These are phyloP conservation scores for Volvox carteri DNA, from an alignment of 163 green algal genomes.

Conservation along the genomic window DNA sequence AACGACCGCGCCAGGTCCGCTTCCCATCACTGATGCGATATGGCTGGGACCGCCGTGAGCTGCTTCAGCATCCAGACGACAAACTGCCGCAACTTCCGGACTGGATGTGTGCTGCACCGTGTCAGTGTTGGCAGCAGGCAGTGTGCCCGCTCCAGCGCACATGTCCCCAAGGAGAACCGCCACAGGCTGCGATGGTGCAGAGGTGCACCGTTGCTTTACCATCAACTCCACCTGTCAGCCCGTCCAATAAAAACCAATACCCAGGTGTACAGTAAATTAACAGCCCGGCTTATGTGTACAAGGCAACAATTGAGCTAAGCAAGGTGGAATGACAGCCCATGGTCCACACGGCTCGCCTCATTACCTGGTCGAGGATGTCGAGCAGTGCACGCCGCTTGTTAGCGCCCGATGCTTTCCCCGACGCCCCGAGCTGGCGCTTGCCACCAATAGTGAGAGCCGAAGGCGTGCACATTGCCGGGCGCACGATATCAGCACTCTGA, in stretches of 20 bases:
- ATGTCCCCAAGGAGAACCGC: neutral
- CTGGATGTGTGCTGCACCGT: neutral
- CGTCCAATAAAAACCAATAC: too few species aligned
- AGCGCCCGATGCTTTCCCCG: constrained; percentile 33
- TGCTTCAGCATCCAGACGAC: neutral
- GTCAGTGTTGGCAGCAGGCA: neutral
- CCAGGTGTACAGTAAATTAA: too few species aligned
- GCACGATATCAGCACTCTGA: neutral
- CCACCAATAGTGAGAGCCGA: neutral
- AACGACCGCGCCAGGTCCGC: neutral
- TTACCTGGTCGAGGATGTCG: constrained; percentile 75
- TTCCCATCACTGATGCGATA: neutral
- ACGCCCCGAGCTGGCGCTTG: neutral
- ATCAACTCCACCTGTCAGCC: constrained; percentile 50
- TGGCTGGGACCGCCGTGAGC: neutral
- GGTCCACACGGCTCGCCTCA: too few species aligned
- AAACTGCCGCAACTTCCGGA: neutral
- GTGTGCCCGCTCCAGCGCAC: neutral
- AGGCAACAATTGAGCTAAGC: too few species aligned
- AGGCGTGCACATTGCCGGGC: neutral
- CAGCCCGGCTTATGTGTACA: too few species aligned
- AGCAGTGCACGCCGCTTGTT: constrained; percentile 74
- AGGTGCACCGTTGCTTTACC: constrained; percentile 33
- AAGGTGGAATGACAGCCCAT: too few species aligned
- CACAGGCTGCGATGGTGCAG: neutral